A percentile compares a stretch with the other conserved stretches of the same genome.
These are phyloP conservation scores for Rutstroemia sp. DNA, from an alignment of 2,329 filamentous ascomycete species.

Conservation along the genomic window DNA sequence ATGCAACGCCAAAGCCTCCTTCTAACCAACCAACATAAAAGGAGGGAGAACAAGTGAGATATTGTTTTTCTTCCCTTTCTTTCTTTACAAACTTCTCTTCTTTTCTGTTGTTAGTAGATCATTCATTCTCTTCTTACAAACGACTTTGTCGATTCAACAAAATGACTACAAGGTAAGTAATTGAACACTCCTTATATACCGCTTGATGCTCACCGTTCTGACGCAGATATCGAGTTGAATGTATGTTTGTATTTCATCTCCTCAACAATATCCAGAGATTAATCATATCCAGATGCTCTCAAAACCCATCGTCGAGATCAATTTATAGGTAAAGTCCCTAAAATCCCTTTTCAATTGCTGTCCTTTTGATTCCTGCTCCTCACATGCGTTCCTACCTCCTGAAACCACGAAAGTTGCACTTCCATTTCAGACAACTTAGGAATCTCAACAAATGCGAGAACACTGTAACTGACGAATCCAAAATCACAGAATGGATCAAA, in stretches of 20 bases:
- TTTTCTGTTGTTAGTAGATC: no score
- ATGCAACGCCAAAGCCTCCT: no score
- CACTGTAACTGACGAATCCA: background rate
- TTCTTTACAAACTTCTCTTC: no score
- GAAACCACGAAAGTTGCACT: background rate
- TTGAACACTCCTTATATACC: background rate
- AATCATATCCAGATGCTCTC: slow-evolving; percentile 45
- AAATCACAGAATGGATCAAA: slow-evolving; percentile 81
- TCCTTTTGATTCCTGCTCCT: no score
- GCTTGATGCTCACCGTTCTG: slow-evolving; percentile 33
- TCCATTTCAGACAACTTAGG: background rate
- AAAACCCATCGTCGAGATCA: slow-evolving; percentile 89
- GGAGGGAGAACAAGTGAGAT: no score
- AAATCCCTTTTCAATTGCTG: background rate
- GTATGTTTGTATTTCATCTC: slow-evolving; percentile 39
- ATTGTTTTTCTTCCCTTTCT: no score
- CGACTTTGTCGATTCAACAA: background rate
- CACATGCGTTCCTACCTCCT: background rate
- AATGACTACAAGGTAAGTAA: slow-evolving; percentile 1
- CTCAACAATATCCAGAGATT: slow-evolving; percentile 1
- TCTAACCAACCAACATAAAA: no score
- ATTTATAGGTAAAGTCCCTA: slow-evolving; percentile 56
- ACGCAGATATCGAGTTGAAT: slow-evolving; percentile 64
- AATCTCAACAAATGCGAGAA: no score
- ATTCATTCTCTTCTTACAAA: no score